Evolutionary conservation across 1,139 yeast species (phyloP).

Genomic region (Pichia sp.): DNA sequence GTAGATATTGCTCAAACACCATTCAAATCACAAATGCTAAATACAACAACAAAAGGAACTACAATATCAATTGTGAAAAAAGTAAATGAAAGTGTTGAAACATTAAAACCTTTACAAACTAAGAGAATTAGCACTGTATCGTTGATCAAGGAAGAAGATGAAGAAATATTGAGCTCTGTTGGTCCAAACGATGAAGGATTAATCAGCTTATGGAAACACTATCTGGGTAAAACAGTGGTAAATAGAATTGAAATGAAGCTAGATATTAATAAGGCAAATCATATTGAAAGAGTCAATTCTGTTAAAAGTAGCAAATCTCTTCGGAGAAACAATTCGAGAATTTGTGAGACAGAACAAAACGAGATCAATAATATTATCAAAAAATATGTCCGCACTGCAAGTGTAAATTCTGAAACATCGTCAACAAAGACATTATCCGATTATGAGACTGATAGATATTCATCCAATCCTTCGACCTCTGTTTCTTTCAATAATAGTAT

Average conservation of each 20-base stretch:
- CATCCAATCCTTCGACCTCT: not conserved
- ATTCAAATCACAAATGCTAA: constrained; percentile 6
- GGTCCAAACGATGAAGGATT: constrained; percentile 5
- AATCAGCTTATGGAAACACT: constrained; percentile 22
- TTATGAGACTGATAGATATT: not conserved
- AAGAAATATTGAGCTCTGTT: not conserved
- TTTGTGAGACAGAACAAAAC: constrained; percentile 5
- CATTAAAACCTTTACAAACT: not conserved
- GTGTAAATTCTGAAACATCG: not conserved
- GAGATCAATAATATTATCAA: constrained; percentile 14
- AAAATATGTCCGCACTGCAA: constrained; percentile 10
- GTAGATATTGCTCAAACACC: constrained; percentile 10
- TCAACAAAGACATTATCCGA: not conserved
- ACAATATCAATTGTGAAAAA: not conserved
- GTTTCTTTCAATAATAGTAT: not conserved
- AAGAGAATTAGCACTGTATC: constrained; percentile 4
- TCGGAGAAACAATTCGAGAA: not conserved
- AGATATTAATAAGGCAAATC: constrained; percentile 14
- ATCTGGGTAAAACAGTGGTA: constrained; percentile 18
- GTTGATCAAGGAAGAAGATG: constrained; percentile 1
- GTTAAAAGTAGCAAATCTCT: constrained; percentile 1
- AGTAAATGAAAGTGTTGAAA: not conserved
- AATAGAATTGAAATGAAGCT: constrained; percentile 23
- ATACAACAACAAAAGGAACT: not conserved
- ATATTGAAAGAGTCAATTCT: constrained; percentile 6